These are phyloP conservation scores for Tolypocladium cylindrosporum DNA, from an alignment of 2,329 filamentous ascomycete species.

Conservation along the genomic window DNA sequence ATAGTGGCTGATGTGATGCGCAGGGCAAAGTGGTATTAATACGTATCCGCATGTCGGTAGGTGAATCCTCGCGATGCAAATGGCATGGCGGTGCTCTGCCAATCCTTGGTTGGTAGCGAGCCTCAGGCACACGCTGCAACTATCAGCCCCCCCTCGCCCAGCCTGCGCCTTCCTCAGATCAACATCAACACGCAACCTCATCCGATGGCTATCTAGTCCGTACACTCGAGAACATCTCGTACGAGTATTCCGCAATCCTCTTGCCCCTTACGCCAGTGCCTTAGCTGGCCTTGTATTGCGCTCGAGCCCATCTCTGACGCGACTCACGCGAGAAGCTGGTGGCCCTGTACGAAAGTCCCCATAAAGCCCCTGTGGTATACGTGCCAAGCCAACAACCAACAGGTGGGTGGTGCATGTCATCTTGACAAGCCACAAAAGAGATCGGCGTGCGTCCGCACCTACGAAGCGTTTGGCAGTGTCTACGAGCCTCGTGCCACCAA, in stretches of 20 bases:
- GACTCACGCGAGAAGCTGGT: not conserved
- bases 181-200: no score
- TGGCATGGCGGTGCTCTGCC: not conserved
- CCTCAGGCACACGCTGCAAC: not conserved
- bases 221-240: not conserved
- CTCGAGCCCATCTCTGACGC: not conserved
- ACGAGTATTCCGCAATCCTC: not conserved
- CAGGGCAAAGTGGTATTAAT: not conserved
- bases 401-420: not conserved
- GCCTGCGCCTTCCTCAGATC: not conserved
- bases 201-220: not conserved
- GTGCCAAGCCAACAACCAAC: not conserved
- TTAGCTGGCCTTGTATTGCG: not conserved
- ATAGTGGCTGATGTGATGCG: not conserved
- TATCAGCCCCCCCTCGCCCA: not conserved
- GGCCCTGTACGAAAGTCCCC: not conserved
- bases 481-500: not conserved
- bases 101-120: not conserved
- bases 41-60: not conserved
- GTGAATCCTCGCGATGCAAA: not conserved
- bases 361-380: not conserved
- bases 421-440: not conserved
- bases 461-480: not conserved
- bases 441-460: not conserved
- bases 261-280: not conserved